phyloP scores from a whole-genome alignment of 164 flowering plant genomes.

The Stephania cephalantha region DNA sequence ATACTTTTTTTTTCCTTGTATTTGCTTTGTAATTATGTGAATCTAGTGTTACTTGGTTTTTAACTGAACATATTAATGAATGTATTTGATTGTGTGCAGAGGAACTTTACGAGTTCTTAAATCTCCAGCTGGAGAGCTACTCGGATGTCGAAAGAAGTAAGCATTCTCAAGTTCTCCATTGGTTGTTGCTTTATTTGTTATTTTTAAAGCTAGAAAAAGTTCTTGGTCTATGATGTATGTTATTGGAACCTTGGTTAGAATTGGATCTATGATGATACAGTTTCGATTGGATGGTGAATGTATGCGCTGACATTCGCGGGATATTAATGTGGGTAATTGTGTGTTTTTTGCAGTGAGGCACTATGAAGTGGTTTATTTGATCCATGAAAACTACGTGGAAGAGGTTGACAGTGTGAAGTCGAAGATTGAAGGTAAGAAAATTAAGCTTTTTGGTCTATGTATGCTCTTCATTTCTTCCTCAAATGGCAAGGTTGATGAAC shows the following conservation, averaged over 20 bases:
- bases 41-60: neutral
- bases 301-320: neutral
- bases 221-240: neutral
- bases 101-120: conserved; percentile 58
- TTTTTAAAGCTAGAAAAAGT: neutral
- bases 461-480: neutral
- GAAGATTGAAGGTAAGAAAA: conserved; percentile 62
- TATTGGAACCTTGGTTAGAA: neutral
- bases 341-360: conserved; percentile 65
- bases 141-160: conserved; percentile 52
- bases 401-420: conserved; percentile 69
- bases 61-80: neutral
- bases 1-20: neutral
- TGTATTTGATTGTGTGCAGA: conserved; percentile 45
- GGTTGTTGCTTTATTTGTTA: neutral
- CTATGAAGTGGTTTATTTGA: conserved; percentile 86
- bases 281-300: neutral
- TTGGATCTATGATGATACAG: neutral
- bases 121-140: conserved; percentile 68
- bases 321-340: conserved; percentile 3
- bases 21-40: neutral
- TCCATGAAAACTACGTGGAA: conserved; percentile 69
- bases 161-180: conserved; percentile 15
- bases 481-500: neutral
- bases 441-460: neutral